Evolutionary conservation across 1,284 basidiomycete species (phyloP).

Genomic region (Abortiporus biennis): DNA sequence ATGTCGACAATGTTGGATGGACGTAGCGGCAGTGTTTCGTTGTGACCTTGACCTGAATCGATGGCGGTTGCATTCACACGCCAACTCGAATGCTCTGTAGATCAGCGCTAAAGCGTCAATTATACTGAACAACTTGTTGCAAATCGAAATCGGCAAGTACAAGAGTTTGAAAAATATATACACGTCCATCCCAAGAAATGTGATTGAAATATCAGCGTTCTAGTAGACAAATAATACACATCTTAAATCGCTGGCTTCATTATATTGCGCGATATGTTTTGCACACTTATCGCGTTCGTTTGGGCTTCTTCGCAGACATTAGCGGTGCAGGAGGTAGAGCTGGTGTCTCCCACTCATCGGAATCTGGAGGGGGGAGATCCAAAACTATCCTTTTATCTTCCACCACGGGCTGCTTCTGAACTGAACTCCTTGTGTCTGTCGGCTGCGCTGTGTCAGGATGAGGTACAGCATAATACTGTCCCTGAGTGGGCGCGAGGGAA

Average conservation of each 20-base stretch:
- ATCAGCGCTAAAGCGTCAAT: too few species aligned
- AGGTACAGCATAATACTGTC: background rate
- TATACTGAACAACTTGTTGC: background rate
- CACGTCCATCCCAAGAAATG: too few species aligned
- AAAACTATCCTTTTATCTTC: conserved; percentile 10
- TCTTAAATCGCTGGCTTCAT: too few species aligned
- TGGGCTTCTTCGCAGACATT: background rate
- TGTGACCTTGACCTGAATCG: too few species aligned
- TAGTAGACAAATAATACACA: too few species aligned
- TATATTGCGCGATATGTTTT: too few species aligned
- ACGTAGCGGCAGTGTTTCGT: too few species aligned
- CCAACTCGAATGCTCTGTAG: too few species aligned
- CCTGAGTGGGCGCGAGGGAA: background rate
- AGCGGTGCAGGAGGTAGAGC: conserved; percentile 34
- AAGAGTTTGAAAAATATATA: background rate
- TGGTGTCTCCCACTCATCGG: conserved; percentile 40
- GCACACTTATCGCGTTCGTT: background rate
- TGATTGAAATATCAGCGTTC: too few species aligned
- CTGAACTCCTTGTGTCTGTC: background rate
- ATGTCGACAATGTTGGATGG: too few species aligned
- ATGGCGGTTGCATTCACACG: too few species aligned
- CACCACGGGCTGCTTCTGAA: conserved; percentile 2
- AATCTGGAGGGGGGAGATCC: conserved; percentile 40
- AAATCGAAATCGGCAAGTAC: background rate
- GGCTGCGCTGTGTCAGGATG: background rate